Evolutionary conservation across 2,329 filamentous ascomycete species (phyloP).

Genomic region (Diaporthe vexans): DNA sequence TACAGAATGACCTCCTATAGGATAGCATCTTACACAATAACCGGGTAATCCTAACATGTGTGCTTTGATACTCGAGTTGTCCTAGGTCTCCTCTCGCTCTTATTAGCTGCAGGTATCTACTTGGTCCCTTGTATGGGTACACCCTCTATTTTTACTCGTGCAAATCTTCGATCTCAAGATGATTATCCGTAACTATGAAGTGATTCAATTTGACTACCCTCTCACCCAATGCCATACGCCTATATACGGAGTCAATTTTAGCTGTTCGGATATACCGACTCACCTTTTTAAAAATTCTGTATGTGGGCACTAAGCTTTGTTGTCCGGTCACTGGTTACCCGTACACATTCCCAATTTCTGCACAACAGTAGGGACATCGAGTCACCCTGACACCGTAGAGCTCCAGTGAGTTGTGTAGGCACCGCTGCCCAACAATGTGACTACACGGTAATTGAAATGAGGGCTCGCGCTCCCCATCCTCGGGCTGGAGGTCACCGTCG

Average conservation of each 20-base stretch:
- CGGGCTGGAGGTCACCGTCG: neutral
- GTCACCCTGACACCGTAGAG: neutral
- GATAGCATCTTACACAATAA: no score
- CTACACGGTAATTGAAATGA: neutral
- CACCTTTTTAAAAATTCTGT: neutral
- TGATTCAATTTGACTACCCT: neutral
- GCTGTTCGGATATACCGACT: neutral
- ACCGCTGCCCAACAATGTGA: neutral
- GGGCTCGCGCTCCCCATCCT: neutral
- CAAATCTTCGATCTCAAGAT: no score
- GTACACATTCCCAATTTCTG: neutral
- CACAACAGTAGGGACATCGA: neutral
- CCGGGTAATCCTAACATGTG: no score
- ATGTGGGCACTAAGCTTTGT: neutral
- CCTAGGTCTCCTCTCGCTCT: no score
- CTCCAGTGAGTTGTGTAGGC: neutral
- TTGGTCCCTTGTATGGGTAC: no score
- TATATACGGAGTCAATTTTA: neutral
- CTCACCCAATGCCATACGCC: neutral
- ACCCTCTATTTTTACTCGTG: no score
- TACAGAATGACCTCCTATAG: no score
- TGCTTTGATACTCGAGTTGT: no score
- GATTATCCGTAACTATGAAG: neutral
- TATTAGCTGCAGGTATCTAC: no score
- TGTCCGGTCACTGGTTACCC: neutral